Base-by-base conservation (phyloP, 495 filamentous ascomycete genomes). In the Trichocladium antarcticum region DNA sequence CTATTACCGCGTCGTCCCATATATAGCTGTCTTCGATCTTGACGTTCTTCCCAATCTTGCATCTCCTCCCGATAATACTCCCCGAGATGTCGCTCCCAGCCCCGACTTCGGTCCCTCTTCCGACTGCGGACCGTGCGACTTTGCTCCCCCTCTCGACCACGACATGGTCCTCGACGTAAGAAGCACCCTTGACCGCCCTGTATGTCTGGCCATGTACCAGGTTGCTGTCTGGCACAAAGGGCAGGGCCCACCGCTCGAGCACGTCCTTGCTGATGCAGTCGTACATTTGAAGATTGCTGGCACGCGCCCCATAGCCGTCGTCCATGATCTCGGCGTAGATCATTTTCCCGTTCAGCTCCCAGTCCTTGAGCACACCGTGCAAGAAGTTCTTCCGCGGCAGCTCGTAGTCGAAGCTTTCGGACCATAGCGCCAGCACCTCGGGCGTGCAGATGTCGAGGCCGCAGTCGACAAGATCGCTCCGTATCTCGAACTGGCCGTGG, bases 381-480 rank as follows among this genome's bases (percentile, higher is more conserved):
- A 99, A 63, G 57, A 94, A 97, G 57, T 94, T 87, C 54, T 81
- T 82, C 46, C 92, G 79, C 7, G 92, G 85, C 4, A 84, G 72
- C 59, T 95, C 84, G 67, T 92, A 96, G 67, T 99, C 92, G 64
- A 99, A 99, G 61, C 87, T 93, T 61, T 99, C 92, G 6, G 87
- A 89, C 87, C 92, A 99, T 49, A 95, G 68, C 24, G 89, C 88
- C 37, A 97, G 74, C 16, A 95, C 87, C 57, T 97, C 92, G 0
- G 89, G 88, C 0, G 93, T 95, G 65, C 93, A 99, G 53, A 99
- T 97, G 60, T 99, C 92, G 61, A 99, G 90, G 46, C 82, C 85
- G 58, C 87, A 92, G 68, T 99, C 93, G 46, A 96, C 84, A 43
- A 99, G 69, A 57, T 99, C 92, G 39, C 82, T 75, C 5, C 90